These are phyloP conservation scores for Globisporangium echinulatum DNA, from an alignment of 352 stramenopile genomes.

Conservation along the genomic window DNA sequence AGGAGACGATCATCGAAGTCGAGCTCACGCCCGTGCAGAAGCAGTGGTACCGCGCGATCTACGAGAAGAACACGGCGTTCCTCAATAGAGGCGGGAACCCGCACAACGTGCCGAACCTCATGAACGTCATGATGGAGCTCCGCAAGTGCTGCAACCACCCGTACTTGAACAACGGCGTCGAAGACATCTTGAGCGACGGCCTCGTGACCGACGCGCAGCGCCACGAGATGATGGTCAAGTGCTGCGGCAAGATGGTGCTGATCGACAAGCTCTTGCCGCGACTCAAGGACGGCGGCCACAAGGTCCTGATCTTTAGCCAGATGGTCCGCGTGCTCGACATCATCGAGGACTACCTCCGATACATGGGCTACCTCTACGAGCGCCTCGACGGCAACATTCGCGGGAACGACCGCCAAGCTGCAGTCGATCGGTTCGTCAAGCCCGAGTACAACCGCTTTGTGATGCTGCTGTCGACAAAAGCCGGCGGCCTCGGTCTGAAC, in stretches of 20 bases:
- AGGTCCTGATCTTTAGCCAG: constrained; percentile 99
- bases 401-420: constrained; percentile 81
- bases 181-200: constrained; percentile 82
- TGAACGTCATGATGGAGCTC: constrained; percentile 92
- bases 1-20: constrained; percentile 89
- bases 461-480: constrained; percentile 98
- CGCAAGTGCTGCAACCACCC: constrained; percentile 90
- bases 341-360: constrained; percentile 97
- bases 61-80: constrained; percentile 95
- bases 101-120: constrained; percentile 84
- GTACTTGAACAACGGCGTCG: constrained; percentile 91
- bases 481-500: constrained; percentile 92
- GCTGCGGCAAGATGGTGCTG: constrained; percentile 99
- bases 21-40: constrained; percentile 88
- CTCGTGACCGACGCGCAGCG: constrained; percentile 68
- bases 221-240: constrained; percentile 94
- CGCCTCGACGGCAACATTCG: constrained; percentile 97
- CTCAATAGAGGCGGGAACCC: constrained; percentile 75
- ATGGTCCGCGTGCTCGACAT: constrained; percentile 99
- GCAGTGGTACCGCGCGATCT: constrained; percentile 90
- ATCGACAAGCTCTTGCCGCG: constrained; percentile 98
- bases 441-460: constrained; percentile 92
- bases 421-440: constrained; percentile 86
- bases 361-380: constrained; percentile 91
- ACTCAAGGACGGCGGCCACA: constrained; percentile 95